phyloP scores from a whole-genome alignment of 164 flowering plant genomes.

The Litsea cubeba region DNA sequence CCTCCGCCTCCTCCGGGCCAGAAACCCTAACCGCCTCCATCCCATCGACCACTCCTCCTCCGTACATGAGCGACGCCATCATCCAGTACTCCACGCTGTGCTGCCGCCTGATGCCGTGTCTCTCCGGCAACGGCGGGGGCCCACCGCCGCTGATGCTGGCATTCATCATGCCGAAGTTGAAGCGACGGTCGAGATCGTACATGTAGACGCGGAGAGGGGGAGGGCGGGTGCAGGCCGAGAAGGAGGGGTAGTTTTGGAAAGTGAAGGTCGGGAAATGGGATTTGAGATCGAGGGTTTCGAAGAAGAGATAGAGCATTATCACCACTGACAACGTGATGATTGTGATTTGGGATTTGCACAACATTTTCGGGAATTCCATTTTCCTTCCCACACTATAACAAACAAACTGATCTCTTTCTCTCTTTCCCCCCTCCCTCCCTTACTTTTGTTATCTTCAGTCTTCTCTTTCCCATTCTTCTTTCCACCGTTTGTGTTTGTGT shows the following conservation, averaged over 20 bases:
- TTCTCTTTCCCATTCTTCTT: background rate
- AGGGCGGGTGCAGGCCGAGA: constrained; percentile 20
- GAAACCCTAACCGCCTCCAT: constrained; percentile 72
- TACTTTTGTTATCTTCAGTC: background rate
- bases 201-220: constrained; percentile 70
- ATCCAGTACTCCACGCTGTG: constrained; percentile 98
- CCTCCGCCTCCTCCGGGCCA: constrained; percentile 76
- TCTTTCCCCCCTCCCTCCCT: background rate
- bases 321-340: constrained; percentile 29
- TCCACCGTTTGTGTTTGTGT: background rate
- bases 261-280: constrained; percentile 37
- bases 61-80: constrained; percentile 65
- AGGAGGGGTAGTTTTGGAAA: background rate
- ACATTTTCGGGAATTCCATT: background rate
- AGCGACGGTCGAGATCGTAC: constrained; percentile 78
- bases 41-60: constrained; percentile 22
- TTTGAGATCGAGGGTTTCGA: constrained; percentile 46
- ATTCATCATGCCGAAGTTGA: constrained; percentile 64
- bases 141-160: constrained; percentile 20
- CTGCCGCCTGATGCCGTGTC: constrained; percentile 67
- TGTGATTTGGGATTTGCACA: constrained; percentile 1
- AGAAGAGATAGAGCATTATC: constrained; percentile 29
- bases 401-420: background rate
- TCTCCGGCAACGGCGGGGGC: constrained; percentile 55
- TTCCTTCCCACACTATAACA: background rate